Evolutionary conservation across 2,329 filamentous ascomycete species (phyloP).

Genomic region (Sclerotinia subarctica): DNA sequence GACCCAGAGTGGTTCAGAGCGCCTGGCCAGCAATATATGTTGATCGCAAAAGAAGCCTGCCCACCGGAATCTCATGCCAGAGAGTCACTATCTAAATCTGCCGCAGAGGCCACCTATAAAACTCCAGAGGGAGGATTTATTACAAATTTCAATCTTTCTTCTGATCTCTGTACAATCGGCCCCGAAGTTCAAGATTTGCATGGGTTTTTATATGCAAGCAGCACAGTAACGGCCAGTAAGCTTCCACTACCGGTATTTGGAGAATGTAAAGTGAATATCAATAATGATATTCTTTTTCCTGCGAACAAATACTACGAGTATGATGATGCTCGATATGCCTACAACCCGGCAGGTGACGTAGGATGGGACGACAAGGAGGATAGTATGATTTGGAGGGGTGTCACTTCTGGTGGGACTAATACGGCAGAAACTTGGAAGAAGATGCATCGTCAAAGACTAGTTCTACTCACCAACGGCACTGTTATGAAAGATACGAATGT

Average conservation of each 20-base stretch:
- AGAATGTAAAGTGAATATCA: conserved; percentile 60
- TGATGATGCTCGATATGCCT: conserved; percentile 56
- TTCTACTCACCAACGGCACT: conserved; percentile 53
- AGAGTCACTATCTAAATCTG: conserved; percentile 38
- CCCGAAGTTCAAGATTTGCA: conserved; percentile 50
- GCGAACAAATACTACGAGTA: conserved; percentile 60
- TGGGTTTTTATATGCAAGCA: conserved; percentile 55
- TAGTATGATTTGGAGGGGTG: conserved; percentile 61
- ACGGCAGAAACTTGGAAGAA: conserved; percentile 50
- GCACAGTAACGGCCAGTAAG: conserved; percentile 50
- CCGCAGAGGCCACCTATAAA: conserved; percentile 41
- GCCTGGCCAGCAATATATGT: conserved; percentile 54
- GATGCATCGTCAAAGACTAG: conserved; percentile 58
- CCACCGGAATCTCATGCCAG: conserved; percentile 52
- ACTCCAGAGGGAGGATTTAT: conserved; percentile 51
- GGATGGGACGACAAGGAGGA: conserved; percentile 57
- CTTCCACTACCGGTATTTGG: conserved; percentile 59
- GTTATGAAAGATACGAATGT: conserved; percentile 43
- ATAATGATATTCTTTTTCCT: conserved; percentile 63
- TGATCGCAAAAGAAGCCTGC: conserved; percentile 55
- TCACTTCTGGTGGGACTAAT: conserved; percentile 57
- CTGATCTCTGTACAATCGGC: conserved; percentile 56
- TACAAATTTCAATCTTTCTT: conserved; percentile 55
- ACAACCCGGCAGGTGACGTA: conserved; percentile 52
- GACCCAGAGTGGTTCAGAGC: conserved; percentile 35